Base-by-base conservation (phyloP, 1,139 yeast species). In the Candida dubliniensis region DNA sequence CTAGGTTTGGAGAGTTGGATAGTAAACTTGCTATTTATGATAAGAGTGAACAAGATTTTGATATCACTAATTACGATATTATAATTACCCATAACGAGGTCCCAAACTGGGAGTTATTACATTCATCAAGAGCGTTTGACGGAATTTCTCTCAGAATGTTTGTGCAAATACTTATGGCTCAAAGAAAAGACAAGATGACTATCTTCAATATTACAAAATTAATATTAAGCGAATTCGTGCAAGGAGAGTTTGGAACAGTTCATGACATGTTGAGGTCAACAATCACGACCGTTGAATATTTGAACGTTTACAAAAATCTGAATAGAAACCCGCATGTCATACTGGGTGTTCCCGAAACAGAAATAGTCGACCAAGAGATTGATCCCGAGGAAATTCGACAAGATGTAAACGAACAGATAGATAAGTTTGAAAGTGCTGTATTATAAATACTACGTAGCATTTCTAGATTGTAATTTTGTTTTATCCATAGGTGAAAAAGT, bases 1-100 rank as follows among this genome's bases (percentile, higher is more conserved):
- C 90, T 3, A 70, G 81, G 45, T 91, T 91, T 63, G 84, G 84
- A 1, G 84, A 87, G 57, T 54, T 82, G 11, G 73, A 74, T 47
- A 54, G 59, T 30, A 57, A 65, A 24, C 54, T 60, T 15, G 62
- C 86, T n/a, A 63, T 56, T 1, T 91, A 88, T 59, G 96, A 90
- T 62, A 88, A 85, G 58, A 79, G 91, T 0, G 97, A 91, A 59
- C 69, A 74, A 39, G 53, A 53, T 1, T 55, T 54, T 0, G 62
- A 56, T 4, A 61, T 83, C 34, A 65, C 71, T 11, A 52, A 71
- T 0, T 79, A 84, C 54, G 82, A 85, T 51, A 79, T 76, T 49
- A 66, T 87, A 40, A 77, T 90, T 38, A 74, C 87, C 8, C 81
- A 76, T 43, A 47, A 48, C 8, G 47, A 39, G 34, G 43, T 54